Percentiles rank a stretch among this genome's conserved stretches.
These are phyloP conservation scores for Lactifluus rugatus DNA, from an alignment of 768 basidiomycete species.

Conservation along the genomic window DNA sequence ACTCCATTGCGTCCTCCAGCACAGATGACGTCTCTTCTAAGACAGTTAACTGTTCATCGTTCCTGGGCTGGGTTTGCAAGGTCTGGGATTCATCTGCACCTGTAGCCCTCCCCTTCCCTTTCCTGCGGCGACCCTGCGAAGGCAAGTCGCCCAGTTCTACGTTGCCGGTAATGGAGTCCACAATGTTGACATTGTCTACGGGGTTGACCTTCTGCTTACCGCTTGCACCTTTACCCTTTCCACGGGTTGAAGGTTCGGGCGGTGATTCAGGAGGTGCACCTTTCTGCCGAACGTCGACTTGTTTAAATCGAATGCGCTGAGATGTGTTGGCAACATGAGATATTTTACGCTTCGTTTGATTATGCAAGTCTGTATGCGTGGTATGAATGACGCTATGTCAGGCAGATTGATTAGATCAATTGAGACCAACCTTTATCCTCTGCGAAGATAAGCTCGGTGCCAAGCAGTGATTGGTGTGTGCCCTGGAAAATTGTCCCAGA, in stretches of 20 bases:
- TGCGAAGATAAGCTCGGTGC: conserved; percentile 67
- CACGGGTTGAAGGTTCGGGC: not conserved
- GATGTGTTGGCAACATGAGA: conserved; percentile 51
- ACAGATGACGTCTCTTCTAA: not conserved
- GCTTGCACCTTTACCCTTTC: conserved; percentile 2
- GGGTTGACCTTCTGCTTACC: not conserved
- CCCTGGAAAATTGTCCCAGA: conserved; percentile 70
- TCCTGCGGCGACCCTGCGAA: not conserved
- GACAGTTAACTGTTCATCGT: not conserved
- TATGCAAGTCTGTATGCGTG: conserved; percentile 31
- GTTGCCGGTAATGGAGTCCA: conserved; percentile 12
- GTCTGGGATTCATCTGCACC: not conserved
- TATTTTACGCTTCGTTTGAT: conserved; percentile 42
- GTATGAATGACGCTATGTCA: not conserved
- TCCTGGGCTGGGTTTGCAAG: not conserved
- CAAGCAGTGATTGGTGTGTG: conserved; percentile 53
- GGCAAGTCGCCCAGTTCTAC: not conserved
- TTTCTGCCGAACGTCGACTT: conserved; percentile 50
- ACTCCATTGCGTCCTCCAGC: not conserved
- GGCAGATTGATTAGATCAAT: too few species aligned
- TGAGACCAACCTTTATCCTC: conserved; percentile 47
- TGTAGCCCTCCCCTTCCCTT: not conserved
- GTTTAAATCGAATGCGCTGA: conserved; percentile 62
- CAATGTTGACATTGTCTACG: not conserved
- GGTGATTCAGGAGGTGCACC: not conserved